These are phyloP conservation scores for Ilyonectria mors-panacis DNA, from an alignment of 2,329 filamentous ascomycete genomes.

Conservation along the genomic window DNA sequence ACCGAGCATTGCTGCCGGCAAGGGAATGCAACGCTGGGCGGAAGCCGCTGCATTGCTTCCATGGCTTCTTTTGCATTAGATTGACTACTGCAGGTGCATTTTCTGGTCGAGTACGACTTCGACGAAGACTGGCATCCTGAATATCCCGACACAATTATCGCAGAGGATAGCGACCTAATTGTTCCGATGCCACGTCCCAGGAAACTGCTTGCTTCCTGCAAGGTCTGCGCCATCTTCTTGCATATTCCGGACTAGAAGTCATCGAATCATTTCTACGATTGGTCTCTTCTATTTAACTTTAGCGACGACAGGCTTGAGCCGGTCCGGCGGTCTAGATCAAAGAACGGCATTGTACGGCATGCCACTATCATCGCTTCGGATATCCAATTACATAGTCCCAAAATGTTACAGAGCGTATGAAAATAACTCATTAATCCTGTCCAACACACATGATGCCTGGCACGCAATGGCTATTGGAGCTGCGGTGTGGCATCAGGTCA, in stretches of 20 bases:
- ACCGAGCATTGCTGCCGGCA: not conserved
- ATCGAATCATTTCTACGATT: not conserved
- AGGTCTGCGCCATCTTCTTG: not conserved
- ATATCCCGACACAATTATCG: conserved; percentile 12
- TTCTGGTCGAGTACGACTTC: not conserved
- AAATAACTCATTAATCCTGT: not conserved
- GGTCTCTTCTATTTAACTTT: not conserved
- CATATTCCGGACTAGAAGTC: not conserved
- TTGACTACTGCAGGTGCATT: conserved; percentile 15
- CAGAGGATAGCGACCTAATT: not conserved
- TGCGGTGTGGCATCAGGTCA: too few relatives aligned
- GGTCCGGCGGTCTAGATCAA: not conserved
- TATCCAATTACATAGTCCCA: not conserved
- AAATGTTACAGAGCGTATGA: not conserved
- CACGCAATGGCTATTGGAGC: too few relatives aligned
- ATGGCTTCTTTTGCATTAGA: not conserved
- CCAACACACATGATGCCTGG: not conserved
- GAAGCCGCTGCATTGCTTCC: conserved; percentile 3
- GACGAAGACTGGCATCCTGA: not conserved
- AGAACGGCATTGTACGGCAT: not conserved
- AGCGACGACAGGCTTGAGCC: not conserved
- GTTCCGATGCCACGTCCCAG: not conserved
- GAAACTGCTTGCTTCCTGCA: not conserved
- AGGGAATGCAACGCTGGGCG: conserved; percentile 7
- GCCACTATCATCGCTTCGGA: not conserved